Evolutionary conservation across 1,284 basidiomycete genomes (phyloP), one percentile per base, ranked within the genome.

Genomic region (Cutaneotrichosporon cyanovorans): DNA sequence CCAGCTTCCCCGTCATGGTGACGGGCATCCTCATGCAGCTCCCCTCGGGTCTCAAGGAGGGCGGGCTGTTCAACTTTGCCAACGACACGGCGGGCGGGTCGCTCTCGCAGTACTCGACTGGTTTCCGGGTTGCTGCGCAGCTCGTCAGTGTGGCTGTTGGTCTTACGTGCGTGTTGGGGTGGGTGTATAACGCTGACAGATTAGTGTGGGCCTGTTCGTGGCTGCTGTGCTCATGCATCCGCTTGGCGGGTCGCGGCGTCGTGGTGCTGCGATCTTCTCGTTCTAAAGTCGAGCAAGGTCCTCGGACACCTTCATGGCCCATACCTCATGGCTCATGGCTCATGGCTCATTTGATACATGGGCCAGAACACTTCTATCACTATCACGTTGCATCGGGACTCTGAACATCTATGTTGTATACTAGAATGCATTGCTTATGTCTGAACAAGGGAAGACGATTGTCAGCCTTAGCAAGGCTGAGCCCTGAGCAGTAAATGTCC

Each of bases 1-100:
- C 63, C 1, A 60, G 56, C 39, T 72, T 72, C 63, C 66, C 67
- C n/a, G 70, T 72, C 46, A 72, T 63, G 34, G 62, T 64, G 22
- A 84, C 82, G 0, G 85, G 86, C 39, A 86, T 91, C 46, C 75
- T 91, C n/a, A 86, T 90, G 71, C 88, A 92, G 72, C 77, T 92
- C 1, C 89, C 87, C 0, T 85, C 84, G 11, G 49, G 87, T 44
- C 76, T 91, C 33, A 40, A 19, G 46, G 40, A 38, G 42, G 40
- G 42, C 33, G 49, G 88, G 25, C 77, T 92, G 16, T 76, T 91
- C 56, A 81, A 80, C 55, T 66, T 55, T 51, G 64, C 58, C 25
- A 45, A 55, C 12, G 42, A 40, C 9, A 52, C 53, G 9, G 5
- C 10, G 1, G 39, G 39, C 39, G 39, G 39, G 14, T 15, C 11